Percentiles rank a stretch among this genome's conserved stretches.
Evolutionary conservation across 2,329 filamentous ascomycete genomes (phyloP).

Genomic region (Phyllosticta citribraziliensis): DNA sequence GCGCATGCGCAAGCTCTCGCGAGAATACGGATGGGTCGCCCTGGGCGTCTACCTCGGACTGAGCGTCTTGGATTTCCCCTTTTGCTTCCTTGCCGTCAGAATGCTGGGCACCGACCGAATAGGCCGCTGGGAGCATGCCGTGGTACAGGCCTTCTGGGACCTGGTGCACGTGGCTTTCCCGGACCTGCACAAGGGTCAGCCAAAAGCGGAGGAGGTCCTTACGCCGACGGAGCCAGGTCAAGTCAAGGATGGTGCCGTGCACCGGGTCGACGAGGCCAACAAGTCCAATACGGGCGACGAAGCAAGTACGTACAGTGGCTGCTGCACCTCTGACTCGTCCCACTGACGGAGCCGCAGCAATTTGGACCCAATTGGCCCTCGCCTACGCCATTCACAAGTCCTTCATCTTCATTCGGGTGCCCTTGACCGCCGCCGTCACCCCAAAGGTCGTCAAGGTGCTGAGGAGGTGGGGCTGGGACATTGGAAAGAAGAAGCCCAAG

Average conservation of each 20-base stretch:
- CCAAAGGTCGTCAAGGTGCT: constrained; percentile 91
- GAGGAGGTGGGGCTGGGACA: constrained; percentile 85
- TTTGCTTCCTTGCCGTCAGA: constrained; percentile 84
- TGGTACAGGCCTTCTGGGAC: constrained; percentile 50
- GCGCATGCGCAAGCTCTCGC: constrained; percentile 70
- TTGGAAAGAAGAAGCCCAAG: constrained; percentile 61
- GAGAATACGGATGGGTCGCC: constrained; percentile 90
- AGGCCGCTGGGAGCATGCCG: constrained; percentile 60
- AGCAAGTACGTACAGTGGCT: constrained; percentile 54
- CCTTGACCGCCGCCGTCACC: constrained; percentile 78
- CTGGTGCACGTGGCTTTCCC: constrained; percentile 52
- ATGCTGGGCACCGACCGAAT: constrained; percentile 77
- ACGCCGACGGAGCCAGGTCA: constrained; percentile 30
- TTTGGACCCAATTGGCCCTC: constrained; percentile 79
- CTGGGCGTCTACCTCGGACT: constrained; percentile 82
- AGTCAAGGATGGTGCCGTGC: constrained; percentile 22
- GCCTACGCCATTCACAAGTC: constrained; percentile 98
- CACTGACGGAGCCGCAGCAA: constrained; percentile 33
- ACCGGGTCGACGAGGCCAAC: constrained; percentile 41
- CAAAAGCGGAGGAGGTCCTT: constrained; percentile 34
- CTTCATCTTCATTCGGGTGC: constrained; percentile 92
- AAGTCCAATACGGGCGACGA: constrained; percentile 53
- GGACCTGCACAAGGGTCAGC: constrained; percentile 32
- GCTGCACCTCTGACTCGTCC: background rate
- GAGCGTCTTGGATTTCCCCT: constrained; percentile 82